phyloP scores from a whole-genome alignment of 176 grass and related monocot species.

The Cenchrus purpureus region DNA sequence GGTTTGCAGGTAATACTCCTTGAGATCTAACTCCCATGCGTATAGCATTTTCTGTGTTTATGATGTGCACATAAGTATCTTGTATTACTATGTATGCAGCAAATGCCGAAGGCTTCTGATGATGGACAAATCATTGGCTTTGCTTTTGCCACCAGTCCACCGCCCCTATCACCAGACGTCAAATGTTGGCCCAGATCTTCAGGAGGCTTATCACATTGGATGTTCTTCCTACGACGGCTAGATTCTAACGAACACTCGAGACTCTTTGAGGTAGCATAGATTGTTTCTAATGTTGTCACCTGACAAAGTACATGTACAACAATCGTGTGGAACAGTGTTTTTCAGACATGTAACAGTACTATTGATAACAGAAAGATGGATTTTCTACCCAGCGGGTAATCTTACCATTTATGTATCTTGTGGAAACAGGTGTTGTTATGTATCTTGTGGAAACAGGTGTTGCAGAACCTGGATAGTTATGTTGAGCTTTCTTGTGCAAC shows the following conservation, averaged over 20 bases:
- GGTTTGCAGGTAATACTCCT: slow-evolving; percentile 68
- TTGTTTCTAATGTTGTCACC: slow-evolving; percentile 26
- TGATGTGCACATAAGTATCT: slow-evolving; percentile 24
- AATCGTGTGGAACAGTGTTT: slow-evolving; percentile 8
- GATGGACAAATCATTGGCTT: slow-evolving; percentile 87
- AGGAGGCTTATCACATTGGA: slow-evolving; percentile 85
- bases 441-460: not conserved
- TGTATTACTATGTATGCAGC: slow-evolving; percentile 60
- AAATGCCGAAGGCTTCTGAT: slow-evolving; percentile 69
- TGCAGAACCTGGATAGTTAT: not conserved
- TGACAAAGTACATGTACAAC: slow-evolving; percentile 33
- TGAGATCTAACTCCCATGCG: not conserved
- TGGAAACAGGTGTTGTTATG: not conserved
- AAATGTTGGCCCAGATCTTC: slow-evolving; percentile 60
- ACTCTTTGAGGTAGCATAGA: slow-evolving; percentile 31
- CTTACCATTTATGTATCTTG: not conserved
- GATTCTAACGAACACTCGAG: slow-evolving; percentile 29
- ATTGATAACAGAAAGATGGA: not conserved
- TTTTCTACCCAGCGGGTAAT: not conserved
- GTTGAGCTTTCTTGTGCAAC: not conserved
- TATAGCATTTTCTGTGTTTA: slow-evolving; percentile 27
- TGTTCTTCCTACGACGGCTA: slow-evolving; percentile 72
- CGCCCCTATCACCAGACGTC: slow-evolving; percentile 63
- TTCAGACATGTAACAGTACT: not conserved
- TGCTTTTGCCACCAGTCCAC: slow-evolving; percentile 86